Evolutionary conservation across 2,329 filamentous ascomycete genomes (phyloP).

Genomic region (Colletotrichum scovillei): DNA sequence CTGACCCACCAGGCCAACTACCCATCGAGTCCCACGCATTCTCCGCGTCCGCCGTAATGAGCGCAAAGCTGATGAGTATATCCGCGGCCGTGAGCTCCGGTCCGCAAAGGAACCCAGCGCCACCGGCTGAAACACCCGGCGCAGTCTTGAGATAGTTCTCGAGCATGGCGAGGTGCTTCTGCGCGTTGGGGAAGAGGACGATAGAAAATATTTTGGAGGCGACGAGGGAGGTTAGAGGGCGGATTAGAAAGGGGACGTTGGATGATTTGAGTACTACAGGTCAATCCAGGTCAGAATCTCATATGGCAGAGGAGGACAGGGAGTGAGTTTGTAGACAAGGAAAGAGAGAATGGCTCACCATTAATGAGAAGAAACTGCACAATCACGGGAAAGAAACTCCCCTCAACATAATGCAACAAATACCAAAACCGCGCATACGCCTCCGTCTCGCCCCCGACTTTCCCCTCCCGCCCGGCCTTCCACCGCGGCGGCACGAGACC

Average conservation of each 20-base stretch:
- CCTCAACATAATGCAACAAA: conserved; percentile 87
- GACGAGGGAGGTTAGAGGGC: conserved; percentile 60
- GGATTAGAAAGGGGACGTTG: conserved; percentile 63
- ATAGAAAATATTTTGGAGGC: conserved; percentile 54
- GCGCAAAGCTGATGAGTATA: conserved; percentile 64
- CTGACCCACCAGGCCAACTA: conserved; percentile 53
- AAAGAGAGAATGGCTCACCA: neutral
- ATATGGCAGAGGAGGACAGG: too few relatives aligned
- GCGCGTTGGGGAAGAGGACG: conserved; percentile 59
- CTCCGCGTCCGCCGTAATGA: conserved; percentile 53
- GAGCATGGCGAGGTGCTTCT: conserved; percentile 59
- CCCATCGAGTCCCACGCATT: conserved; percentile 53
- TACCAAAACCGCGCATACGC: conserved; percentile 72
- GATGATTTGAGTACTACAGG: conserved; percentile 54
- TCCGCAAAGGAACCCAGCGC: conserved; percentile 65
- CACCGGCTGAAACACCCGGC: conserved; percentile 40
- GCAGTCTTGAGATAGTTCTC: conserved; percentile 61
- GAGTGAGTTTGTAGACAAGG: too few relatives aligned
- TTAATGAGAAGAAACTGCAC: conserved; percentile 62
- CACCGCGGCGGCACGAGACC: conserved; percentile 64
- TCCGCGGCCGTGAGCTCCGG: conserved; percentile 61
- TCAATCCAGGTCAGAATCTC: too few relatives aligned
- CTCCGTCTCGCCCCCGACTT: conserved; percentile 71
- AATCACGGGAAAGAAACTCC: conserved; percentile 80
- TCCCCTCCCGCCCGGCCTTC: conserved; percentile 66